Conservation (phyloP, 768 basidiomycete species). For the Amanita muscaria region DNA sequence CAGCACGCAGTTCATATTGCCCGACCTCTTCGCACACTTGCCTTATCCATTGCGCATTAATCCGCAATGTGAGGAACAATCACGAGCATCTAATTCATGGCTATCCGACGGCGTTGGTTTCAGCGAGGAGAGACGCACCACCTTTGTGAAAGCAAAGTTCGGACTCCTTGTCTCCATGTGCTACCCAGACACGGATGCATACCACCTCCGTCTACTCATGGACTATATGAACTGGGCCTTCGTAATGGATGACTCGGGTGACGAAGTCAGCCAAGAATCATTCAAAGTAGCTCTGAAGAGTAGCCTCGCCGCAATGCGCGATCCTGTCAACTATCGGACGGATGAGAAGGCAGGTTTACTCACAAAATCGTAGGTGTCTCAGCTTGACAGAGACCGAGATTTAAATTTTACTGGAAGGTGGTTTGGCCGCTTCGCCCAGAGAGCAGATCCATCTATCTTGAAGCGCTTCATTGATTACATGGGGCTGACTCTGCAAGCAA, state of each 20-base stretch:
- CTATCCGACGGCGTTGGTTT: conserved; percentile 12
- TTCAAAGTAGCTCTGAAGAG: conserved; percentile 14
- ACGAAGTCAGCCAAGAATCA: conserved; percentile 14
- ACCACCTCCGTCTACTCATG: conserved; percentile 32
- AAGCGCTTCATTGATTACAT: conserved; percentile 55
- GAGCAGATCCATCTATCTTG: conserved; percentile 2
- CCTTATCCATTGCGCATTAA: conserved; percentile 17
- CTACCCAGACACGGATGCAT: conserved; percentile 32
- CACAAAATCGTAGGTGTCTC: conserved; percentile 16
- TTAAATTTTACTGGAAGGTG: conserved; percentile 5
- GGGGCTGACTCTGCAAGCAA: conserved; percentile 57
- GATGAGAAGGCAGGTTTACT: conserved; percentile 16
- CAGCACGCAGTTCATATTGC: conserved; percentile 14
- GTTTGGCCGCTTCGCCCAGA: conserved; percentile 7
- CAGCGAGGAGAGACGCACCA: conserved; percentile 7
- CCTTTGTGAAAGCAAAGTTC: conserved; percentile 31
- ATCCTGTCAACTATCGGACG: conserved; percentile 14
- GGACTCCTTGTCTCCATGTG: conserved; percentile 34
- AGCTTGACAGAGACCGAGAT: neutral
- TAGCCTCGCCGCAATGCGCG: conserved; percentile 17
- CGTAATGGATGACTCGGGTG: conserved; percentile 14
- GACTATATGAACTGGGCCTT: conserved; percentile 34
- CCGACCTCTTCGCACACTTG: conserved; percentile 23
- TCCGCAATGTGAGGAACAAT: conserved; percentile 12
- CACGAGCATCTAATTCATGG: conserved; percentile 18